Percentiles rank a stretch among this genome's conserved stretches.
phyloP scores from a whole-genome alignment of 805 yeast species.

The Metschnikowia henanensis region DNA sequence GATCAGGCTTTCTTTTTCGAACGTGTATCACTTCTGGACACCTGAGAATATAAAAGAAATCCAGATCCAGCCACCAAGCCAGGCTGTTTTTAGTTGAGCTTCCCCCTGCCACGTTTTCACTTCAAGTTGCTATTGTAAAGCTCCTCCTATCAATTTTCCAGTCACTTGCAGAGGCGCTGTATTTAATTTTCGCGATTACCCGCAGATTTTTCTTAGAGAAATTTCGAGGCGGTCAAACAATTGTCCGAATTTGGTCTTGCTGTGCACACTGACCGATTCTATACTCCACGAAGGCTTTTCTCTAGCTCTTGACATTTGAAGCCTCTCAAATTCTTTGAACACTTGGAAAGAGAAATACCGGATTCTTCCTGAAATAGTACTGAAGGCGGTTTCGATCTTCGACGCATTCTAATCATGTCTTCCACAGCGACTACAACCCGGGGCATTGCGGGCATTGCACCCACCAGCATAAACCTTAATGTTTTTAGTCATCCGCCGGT shows the following conservation, averaged over 20 bases:
- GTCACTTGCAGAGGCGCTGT: background rate
- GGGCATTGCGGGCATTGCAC: slow-evolving; percentile 7
- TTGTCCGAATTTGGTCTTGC: background rate
- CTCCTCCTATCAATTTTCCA: background rate
- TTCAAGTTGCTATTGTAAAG: too few relatives aligned
- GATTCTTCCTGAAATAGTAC: too few relatives aligned
- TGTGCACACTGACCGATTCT: background rate
- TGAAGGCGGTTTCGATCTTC: background rate
- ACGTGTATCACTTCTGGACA: background rate
- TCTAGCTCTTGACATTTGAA: too few relatives aligned
- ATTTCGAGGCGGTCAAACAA: background rate
- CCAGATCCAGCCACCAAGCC: slow-evolving; percentile 1
- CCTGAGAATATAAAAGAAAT: slow-evolving; percentile 6
- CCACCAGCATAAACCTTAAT: slow-evolving; percentile 16
- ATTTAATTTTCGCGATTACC: slow-evolving; percentile 4
- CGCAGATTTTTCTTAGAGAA: slow-evolving; percentile 4
- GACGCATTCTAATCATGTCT: slow-evolving; percentile 10
- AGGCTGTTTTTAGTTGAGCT: background rate
- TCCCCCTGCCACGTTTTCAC: too few relatives aligned
- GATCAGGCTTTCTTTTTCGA: slow-evolving; percentile 4
- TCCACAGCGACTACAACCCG: slow-evolving; percentile 19
- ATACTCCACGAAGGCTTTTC: too few relatives aligned
- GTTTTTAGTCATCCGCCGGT: slow-evolving; percentile 16
- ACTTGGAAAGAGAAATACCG: too few relatives aligned
- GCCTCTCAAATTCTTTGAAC: too few relatives aligned